Evolutionary conservation across 108 stramenopile species (phyloP).

Genomic region (Aureococcus anophagefferens): DNA sequence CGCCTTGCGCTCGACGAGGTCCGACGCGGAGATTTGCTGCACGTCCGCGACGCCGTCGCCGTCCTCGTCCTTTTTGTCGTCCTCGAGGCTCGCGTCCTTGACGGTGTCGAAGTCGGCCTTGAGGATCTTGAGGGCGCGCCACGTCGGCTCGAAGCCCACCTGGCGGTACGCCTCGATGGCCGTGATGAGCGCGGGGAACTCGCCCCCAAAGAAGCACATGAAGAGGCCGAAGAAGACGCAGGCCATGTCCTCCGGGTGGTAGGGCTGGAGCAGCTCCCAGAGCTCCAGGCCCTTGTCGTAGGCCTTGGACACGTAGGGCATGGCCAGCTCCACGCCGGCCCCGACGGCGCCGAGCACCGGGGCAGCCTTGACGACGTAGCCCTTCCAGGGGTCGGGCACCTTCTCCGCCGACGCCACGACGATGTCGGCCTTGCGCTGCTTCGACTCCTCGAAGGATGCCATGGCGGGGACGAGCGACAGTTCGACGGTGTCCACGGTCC

Average conservation of each 20-base stretch:
- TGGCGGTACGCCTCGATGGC: constrained; percentile 78
- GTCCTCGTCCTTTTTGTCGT: constrained; percentile 71
- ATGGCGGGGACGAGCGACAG: too few species aligned
- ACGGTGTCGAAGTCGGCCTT: constrained; percentile 57
- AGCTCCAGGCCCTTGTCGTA: not conserved
- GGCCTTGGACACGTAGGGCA: not conserved
- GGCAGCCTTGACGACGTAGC: too few species aligned
- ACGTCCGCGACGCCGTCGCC: constrained; percentile 67
- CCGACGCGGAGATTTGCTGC: constrained; percentile 46
- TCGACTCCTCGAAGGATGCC: too few species aligned
- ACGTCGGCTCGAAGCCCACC: constrained; percentile 57
- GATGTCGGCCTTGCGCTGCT: too few species aligned
- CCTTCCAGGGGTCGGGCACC: too few species aligned
- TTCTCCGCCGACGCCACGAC: too few species aligned
- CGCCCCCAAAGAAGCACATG: constrained; percentile 90
- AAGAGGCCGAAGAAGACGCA: constrained; percentile 58
- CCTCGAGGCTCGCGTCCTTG: constrained; percentile 70
- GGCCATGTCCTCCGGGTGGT: constrained; percentile 5
- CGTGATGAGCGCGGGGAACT: constrained; percentile 78
- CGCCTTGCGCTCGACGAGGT: constrained; percentile 67
- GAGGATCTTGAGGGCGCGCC: constrained; percentile 49
- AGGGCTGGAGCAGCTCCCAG: not conserved
- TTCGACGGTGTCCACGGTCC: too few species aligned
- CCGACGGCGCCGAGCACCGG: too few species aligned
- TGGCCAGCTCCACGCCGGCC: too few species aligned